Base-by-base conservation (phyloP, 140 eudicot genomes). In the Stevia rebaudiana region DNA sequence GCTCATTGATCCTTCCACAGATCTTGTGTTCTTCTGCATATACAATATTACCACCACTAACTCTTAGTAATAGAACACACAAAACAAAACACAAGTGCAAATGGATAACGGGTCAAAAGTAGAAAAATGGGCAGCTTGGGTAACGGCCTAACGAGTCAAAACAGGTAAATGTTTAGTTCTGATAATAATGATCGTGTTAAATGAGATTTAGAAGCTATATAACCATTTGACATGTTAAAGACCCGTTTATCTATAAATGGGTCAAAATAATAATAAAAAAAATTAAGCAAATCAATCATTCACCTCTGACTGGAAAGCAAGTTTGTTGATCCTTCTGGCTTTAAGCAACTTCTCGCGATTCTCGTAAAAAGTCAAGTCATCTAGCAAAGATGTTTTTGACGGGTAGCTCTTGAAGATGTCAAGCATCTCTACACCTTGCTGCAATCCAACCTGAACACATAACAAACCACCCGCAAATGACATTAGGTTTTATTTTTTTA, bases 351-450 rank as follows among this genome's bases (percentile, higher is more conserved):
- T 88, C 65, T 84, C 91, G 35, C 95, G 86, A 3, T 72, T 57
- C 73, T 90, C 98, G 28, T 90, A 90, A 43, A 90, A 90, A 76
- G 72, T 70, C 68, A 87, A 84, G 73, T 90, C 98, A 55, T 84
- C 95, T 4, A 87, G 44, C 49, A 90, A 54, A 10, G 94, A 87
- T 33, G 94, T 82, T 70, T 74, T 82, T 44, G 68, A 63, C 23
- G 81, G 74, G 39, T 80, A 80, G 62, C 73, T 82, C 75, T 90
- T 90, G 67, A 90, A 84, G 35, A 87, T 79, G 56, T 70, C 79
- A 25, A 90, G 86, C 95, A 90, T 84, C 71, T 87, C 86, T 41
- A 84, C 60, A 47, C 95, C 98, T 72, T 84, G 83, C 73, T 82
- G 75, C 21, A 85, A 73, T 56, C 86, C 89, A 76, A 90, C 80